phyloP scores from a whole-genome alignment of 768 basidiomycete genomes.

The Tulasnella sp. region DNA sequence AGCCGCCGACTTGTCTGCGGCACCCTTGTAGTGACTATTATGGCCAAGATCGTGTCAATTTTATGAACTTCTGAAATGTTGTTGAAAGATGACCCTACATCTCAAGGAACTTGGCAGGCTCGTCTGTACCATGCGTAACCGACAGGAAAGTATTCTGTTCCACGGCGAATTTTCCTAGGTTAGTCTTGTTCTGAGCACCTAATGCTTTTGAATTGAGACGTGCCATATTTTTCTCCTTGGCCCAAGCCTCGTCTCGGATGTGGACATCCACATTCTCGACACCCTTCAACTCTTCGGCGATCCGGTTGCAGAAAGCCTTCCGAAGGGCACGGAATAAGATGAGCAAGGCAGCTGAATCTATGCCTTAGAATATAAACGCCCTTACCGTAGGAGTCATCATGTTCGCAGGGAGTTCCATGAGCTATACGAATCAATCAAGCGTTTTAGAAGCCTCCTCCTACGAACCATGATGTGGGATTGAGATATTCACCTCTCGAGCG shows the following conservation, averaged over 20 bases:
- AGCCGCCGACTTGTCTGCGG: slow-evolving; percentile 38
- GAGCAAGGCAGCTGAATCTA: too few species aligned
- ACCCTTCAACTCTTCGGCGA: slow-evolving; percentile 52
- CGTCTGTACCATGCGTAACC: slow-evolving; percentile 67
- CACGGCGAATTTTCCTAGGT: too few species aligned
- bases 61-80: neutral
- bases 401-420: slow-evolving; percentile 79
- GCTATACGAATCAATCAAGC: slow-evolving; percentile 31
- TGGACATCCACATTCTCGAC: slow-evolving; percentile 57
- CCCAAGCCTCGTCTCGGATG: slow-evolving; percentile 72
- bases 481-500: slow-evolving; percentile 57
- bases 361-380: neutral
- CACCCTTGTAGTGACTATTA: slow-evolving; percentile 71
- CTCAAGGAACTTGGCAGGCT: slow-evolving; percentile 81
- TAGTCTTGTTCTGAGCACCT: neutral
- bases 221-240: slow-evolving; percentile 74
- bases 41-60: neutral
- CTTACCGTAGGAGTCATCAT: slow-evolving; percentile 72
- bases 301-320: slow-evolving; percentile 60
- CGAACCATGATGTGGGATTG: too few species aligned
- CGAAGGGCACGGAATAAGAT: neutral
- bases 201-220: slow-evolving; percentile 4
- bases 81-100: slow-evolving; percentile 35
- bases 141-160: slow-evolving; percentile 84
- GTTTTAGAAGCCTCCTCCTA: too few species aligned